These are phyloP conservation scores for Lachancea dasiensis DNA, from an alignment of 805 yeast species.

Conservation along the genomic window DNA sequence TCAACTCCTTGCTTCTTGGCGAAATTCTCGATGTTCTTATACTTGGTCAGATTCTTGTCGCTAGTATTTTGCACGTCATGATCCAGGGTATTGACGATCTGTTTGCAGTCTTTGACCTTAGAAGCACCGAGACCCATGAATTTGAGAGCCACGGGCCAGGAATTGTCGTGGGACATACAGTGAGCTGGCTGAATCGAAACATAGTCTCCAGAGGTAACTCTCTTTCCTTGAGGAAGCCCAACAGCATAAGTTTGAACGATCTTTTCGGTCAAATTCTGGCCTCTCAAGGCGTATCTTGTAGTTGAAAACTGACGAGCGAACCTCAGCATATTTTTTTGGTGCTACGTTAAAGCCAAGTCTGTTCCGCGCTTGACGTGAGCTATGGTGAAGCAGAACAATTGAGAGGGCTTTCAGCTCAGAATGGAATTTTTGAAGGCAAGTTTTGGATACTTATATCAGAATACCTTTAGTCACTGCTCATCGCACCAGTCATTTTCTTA, in stretches of 20 bases:
- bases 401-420: too few relatives aligned
- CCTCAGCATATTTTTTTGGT: conserved; percentile 19
- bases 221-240: conserved; percentile 68
- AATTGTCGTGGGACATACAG: conserved; percentile 98
- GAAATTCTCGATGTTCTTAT: conserved; percentile 80
- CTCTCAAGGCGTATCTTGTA: conserved; percentile 17
- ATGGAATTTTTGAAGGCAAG: too few relatives aligned
- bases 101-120: conserved; percentile 74
- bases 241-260: conserved; percentile 92
- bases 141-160: conserved; percentile 98
- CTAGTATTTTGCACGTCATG: conserved; percentile 95
- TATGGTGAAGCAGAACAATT: too few relatives aligned
- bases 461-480: too few relatives aligned
- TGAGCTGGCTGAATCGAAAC: conserved; percentile 93
- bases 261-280: conserved; percentile 90
- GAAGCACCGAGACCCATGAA: conserved; percentile 93
- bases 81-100: conserved; percentile 92
- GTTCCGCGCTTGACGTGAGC: too few relatives aligned
- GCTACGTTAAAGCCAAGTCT: background rate
- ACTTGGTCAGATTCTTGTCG: conserved; percentile 83
- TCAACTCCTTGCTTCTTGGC: conserved; percentile 89
- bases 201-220: conserved; percentile 85
- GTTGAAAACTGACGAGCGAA: conserved; percentile 21
- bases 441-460: too few relatives aligned
- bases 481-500: too few relatives aligned